Conservation (phyloP, 257 asterid genomes). For the Scutellaria minor region DNA sequence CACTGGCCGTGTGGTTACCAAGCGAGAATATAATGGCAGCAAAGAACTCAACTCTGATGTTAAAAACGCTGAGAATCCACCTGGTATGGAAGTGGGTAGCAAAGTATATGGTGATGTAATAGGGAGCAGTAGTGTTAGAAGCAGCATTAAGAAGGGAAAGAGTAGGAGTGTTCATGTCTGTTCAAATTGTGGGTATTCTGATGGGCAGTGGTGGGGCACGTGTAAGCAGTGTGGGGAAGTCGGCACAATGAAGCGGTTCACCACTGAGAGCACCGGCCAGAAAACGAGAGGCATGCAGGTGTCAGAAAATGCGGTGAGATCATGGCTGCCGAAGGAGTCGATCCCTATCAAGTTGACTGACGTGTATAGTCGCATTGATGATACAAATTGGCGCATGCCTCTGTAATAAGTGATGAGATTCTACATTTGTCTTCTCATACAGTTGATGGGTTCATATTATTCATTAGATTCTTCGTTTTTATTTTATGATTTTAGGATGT, state of each 20-base stretch:
- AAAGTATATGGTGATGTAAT: conserved; percentile 59
- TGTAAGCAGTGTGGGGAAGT: conserved; percentile 69
- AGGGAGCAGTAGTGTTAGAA: conserved; percentile 48
- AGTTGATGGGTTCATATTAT: neutral
- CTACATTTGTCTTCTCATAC: conserved; percentile 9
- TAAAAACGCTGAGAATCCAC: conserved; percentile 28
- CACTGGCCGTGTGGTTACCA: conserved; percentile 56
- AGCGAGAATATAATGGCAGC: conserved; percentile 32
- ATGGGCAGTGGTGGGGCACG: conserved; percentile 98
- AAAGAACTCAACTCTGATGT: conserved; percentile 30
- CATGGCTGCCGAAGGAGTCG: conserved; percentile 68
- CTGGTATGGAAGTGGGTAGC: conserved; percentile 42
- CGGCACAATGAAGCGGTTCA: conserved; percentile 69
- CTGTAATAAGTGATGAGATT: conserved; percentile 55
- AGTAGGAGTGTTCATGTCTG: conserved; percentile 67
- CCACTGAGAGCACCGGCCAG: conserved; percentile 42
- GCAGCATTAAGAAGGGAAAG: conserved; percentile 63
- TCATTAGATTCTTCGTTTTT: neutral
- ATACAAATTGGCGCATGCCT: conserved; percentile 72
- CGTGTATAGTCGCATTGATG: conserved; percentile 58
- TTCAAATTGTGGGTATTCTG: conserved; percentile 74
- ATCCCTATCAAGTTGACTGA: conserved; percentile 68
- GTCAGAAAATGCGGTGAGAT: conserved; percentile 53
- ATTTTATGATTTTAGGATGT: conserved; percentile 11
- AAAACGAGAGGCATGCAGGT: conserved; percentile 57